phyloP scores from a whole-genome alignment of 176 grass and related monocot genomes.

The Elaeis guineensis region DNA sequence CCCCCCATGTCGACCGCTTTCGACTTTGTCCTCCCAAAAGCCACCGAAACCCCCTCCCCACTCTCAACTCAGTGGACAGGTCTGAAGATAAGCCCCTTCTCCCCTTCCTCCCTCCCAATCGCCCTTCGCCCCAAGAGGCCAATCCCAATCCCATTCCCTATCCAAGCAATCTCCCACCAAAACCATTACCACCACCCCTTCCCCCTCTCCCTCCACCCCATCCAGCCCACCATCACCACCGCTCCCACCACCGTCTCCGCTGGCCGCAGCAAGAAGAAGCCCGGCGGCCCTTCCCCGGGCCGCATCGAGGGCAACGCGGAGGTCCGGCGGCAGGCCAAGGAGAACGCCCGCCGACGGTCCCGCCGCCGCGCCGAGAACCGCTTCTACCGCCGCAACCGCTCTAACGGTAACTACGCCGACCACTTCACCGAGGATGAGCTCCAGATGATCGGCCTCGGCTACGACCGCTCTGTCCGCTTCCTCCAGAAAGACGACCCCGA shows the following conservation, averaged over 20 bases:
- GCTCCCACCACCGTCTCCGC: constrained; percentile 35
- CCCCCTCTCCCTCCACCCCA: not conserved
- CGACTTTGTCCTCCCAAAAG: too few relatives aligned
- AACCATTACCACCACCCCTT: constrained; percentile 12
- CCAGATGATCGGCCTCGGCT: constrained; percentile 80
- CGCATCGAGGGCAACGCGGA: constrained; percentile 74
- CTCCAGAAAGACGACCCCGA: constrained; percentile 74
- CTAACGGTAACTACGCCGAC: constrained; percentile 42
- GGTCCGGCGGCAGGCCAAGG: constrained; percentile 70
- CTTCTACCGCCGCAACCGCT: constrained; percentile 77
- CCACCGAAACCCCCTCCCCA: too few relatives aligned
- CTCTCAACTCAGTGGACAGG: too few relatives aligned
- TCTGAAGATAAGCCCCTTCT: too few relatives aligned
- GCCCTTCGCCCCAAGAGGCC: too few relatives aligned
- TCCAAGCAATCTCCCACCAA: constrained; percentile 29
- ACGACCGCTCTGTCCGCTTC: constrained; percentile 85
- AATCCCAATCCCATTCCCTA: not conserved
- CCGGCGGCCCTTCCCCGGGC: constrained; percentile 18
- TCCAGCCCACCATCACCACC: constrained; percentile 19
- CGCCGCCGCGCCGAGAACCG: constrained; percentile 63
- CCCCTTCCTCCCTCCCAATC: too few relatives aligned
- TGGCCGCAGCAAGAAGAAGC: constrained; percentile 80
- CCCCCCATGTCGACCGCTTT: too few relatives aligned
- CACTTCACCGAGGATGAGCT: constrained; percentile 76
- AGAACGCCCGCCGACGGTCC: constrained; percentile 44